A percentile compares a stretch with the other conserved stretches of the same genome.
phyloP scores from a whole-genome alignment of 2,329 filamentous ascomycete species.

The Fusarium buharicum region DNA sequence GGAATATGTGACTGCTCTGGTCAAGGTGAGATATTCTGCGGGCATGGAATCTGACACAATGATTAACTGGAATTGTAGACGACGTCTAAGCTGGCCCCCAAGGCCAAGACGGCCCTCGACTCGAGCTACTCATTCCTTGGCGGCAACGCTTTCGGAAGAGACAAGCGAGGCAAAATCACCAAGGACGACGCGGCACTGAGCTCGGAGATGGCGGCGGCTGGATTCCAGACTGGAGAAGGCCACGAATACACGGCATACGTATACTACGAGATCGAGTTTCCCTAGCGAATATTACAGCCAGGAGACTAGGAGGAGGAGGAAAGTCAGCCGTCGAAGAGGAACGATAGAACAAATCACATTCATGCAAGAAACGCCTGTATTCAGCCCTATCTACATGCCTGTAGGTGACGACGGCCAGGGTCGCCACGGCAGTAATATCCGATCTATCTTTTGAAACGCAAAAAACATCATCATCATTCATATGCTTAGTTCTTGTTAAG shows the following conservation, averaged over 20 bases:
- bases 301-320: slow-evolving; percentile 1
- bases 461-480: slow-evolving; percentile 25
- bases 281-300: slow-evolving; percentile 43
- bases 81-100: slow-evolving; percentile 81
- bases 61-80: slow-evolving; percentile 65
- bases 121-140: slow-evolving; percentile 89
- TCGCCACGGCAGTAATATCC: slow-evolving; percentile 44
- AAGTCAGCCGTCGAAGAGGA: slow-evolving; percentile 6
- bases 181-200: slow-evolving; percentile 86
- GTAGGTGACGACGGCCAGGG: slow-evolving; percentile 38
- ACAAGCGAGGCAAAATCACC: slow-evolving; percentile 91
- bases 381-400: slow-evolving; percentile 42
- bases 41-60: background rate
- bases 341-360: slow-evolving; percentile 31
- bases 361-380: slow-evolving; percentile 47
- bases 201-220: slow-evolving; percentile 84
- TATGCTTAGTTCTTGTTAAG: slow-evolving; percentile 46
- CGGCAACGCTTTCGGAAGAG: slow-evolving; percentile 90
- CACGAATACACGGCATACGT: slow-evolving; percentile 95
- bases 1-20: slow-evolving; percentile 84
- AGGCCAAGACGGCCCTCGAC: slow-evolving; percentile 82
- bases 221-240: slow-evolving; percentile 73
- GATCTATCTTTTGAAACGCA: slow-evolving; percentile 36
- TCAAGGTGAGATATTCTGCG: slow-evolving; percentile 75
- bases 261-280: slow-evolving; percentile 93